Percentiles rank a stretch among this genome's conserved stretches.
Conservation (phyloP, 2,329 filamentous ascomycete species). For the Dactylellina parvicollis region DNA sequence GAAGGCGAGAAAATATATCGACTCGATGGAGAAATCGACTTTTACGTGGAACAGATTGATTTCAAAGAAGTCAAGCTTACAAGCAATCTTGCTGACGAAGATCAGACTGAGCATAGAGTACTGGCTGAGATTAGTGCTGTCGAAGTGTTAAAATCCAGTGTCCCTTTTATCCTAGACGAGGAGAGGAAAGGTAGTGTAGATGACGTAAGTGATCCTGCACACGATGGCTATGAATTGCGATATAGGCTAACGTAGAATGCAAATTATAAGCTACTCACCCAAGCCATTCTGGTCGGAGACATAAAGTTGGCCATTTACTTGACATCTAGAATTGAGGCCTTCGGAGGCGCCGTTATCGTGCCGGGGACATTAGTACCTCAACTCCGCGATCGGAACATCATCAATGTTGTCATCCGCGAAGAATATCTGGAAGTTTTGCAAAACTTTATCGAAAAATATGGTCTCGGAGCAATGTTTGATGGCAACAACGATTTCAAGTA, state of each 20-base stretch:
- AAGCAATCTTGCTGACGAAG: constrained; percentile 58
- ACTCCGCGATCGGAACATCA: constrained; percentile 54
- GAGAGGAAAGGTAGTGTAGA: constrained; percentile 17
- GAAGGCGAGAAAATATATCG: constrained; percentile 54
- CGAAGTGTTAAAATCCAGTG: neutral
- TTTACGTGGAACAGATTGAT: constrained; percentile 58
- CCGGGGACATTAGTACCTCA: constrained; percentile 63
- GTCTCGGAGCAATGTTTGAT: constrained; percentile 45
- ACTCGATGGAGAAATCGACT: constrained; percentile 58
- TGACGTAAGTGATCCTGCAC: neutral
- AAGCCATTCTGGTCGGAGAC: neutral
- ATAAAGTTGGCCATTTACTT: neutral
- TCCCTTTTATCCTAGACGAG: constrained; percentile 56
- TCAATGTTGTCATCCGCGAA: constrained; percentile 29
- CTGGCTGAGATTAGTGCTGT: neutral
- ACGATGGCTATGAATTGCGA: neutral
- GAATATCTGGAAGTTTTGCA: constrained; percentile 53
- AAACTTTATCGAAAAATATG: constrained; percentile 53
- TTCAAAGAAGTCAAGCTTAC: constrained; percentile 54
- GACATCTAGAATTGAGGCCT: constrained; percentile 48
- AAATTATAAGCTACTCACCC: constrained; percentile 1
- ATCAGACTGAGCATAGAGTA: constrained; percentile 23
- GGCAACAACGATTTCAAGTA: constrained; percentile 21
- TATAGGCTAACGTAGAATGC: neutral
- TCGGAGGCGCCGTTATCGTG: constrained; percentile 59